Evolutionary conservation across 768 basidiomycete species (phyloP).

Genomic region (Tricholoma sp.): DNA sequence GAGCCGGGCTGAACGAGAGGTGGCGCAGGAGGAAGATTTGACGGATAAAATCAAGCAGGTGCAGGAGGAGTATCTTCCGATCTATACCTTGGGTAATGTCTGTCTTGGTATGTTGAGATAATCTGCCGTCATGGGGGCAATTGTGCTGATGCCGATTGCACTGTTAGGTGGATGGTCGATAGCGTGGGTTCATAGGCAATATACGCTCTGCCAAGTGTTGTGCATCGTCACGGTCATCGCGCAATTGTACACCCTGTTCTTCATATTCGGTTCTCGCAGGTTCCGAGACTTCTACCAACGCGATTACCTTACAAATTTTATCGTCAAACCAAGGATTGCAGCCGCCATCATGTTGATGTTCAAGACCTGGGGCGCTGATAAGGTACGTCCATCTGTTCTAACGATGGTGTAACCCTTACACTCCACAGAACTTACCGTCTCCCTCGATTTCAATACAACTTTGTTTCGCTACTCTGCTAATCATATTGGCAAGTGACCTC

Average conservation of each 20-base stretch:
- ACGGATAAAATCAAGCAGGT: neutral
- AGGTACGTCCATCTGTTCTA: neutral
- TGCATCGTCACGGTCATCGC: neutral
- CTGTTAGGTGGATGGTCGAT: neutral
- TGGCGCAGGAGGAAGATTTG: neutral
- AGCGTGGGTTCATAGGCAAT: neutral
- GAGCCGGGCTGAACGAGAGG: neutral
- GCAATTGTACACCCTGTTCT: neutral
- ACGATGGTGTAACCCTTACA: neutral
- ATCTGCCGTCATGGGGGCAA: neutral
- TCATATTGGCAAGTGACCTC: neutral
- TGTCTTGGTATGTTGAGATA: neutral
- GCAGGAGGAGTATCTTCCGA: neutral
- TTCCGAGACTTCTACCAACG: neutral
- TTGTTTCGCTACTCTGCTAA: neutral
- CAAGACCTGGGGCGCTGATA: neutral
- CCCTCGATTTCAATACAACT: neutral
- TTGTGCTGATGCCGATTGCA: neutral
- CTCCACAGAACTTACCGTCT: neutral
- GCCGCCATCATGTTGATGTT: neutral
- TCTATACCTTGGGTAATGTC: neutral
- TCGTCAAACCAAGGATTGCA: neutral
- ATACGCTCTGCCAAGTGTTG: neutral
- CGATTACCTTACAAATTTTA: neutral
- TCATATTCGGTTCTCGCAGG: neutral